Evolutionary conservation across 2,329 filamentous ascomycete species (phyloP), one percentile per base, ranked within the genome.

Genomic region (Fusarium circinatum): DNA sequence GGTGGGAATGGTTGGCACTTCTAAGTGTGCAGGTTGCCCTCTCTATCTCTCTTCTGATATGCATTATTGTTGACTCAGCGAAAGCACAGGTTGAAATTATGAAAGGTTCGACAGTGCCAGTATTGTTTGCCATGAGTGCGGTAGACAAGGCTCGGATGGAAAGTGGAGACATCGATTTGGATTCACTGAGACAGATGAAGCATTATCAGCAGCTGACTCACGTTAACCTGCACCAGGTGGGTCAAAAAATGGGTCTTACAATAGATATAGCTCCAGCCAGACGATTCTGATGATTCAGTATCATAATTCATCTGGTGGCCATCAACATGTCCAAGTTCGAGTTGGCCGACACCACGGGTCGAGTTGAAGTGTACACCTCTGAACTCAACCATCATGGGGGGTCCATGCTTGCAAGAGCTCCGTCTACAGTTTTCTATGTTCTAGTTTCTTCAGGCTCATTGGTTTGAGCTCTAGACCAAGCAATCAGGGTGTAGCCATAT

Each of bases 61-160:
- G 41, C 24, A 34, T 58, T 12, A 41, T 62, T n/a, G n/a, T 48
- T 18, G 14, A 58, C 28, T 28, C 44, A 6, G 44, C 15, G 1
- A 59, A 38, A 58, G 54, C 36, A 28, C 20, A n/a, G 7, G 22
- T 59, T 1, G 44, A 49, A 12, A 7, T 38, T 2, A 49, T 59
- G 22, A 64, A 64, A 18, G 54, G 36, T 2, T 64, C 30, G 4
- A 26, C 24, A 24, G 36, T n/a, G 17, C 36, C 24, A 4, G 61
- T 59, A 2, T 42, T 64, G 18, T 64, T 64, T 49, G 44, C 54
- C 3, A 51, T 64, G 2, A 59, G 13, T 44, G 54, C 44, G 8
- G 36, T 10, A 8, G 41, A 63, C 17, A 63, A 63, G 28, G 60
- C 42, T 22, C 58, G 41, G 26, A 57, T 62, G 51, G 60, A 62